phyloP scores from a whole-genome alignment of 768 basidiomycete species.

The Lactarius hatsudake region DNA sequence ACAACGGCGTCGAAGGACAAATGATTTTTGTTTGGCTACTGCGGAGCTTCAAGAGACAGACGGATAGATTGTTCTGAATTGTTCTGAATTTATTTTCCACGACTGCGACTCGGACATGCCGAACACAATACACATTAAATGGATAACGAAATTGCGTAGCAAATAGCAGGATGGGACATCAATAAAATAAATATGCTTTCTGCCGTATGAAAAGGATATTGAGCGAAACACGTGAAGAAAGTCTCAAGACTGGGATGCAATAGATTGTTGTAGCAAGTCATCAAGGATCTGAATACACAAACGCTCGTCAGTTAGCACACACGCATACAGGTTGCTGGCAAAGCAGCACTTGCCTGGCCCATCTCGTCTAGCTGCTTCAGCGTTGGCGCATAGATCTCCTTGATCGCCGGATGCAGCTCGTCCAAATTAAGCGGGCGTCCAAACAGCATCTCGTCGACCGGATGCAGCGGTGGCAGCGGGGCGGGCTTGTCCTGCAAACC shows the following conservation, averaged over 20 bases:
- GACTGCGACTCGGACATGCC: slow-evolving; percentile 3
- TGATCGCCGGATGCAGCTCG: slow-evolving; percentile 64
- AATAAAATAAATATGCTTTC: slow-evolving; percentile 13
- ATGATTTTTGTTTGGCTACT: not conserved
- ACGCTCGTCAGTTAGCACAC: not conserved
- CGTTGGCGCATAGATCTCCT: slow-evolving; percentile 66
- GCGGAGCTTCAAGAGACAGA: not conserved
- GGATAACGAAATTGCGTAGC: slow-evolving; percentile 14
- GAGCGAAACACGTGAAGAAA: not conserved
- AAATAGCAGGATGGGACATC: not conserved
- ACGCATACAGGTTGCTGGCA: not conserved
- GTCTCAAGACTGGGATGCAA: slow-evolving; percentile 3
- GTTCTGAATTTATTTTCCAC: slow-evolving; percentile 9
- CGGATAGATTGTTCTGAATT: slow-evolving; percentile 3
- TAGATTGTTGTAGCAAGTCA: slow-evolving; percentile 28
- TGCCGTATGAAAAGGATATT: slow-evolving; percentile 4
- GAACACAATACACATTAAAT: slow-evolving; percentile 17
- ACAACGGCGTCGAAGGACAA: not conserved
- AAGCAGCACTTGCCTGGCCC: slow-evolving; percentile 56
- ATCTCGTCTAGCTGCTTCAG: slow-evolving; percentile 77
- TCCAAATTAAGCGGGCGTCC: slow-evolving; percentile 60
- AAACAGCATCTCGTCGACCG: slow-evolving; percentile 73
- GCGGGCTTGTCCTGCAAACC: slow-evolving; percentile 37
- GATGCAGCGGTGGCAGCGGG: slow-evolving; percentile 45
- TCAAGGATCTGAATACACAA: slow-evolving; percentile 30